Evolutionary conservation across 257 asterid genomes (phyloP).

Genomic region (Knoxia roxburghii): DNA sequence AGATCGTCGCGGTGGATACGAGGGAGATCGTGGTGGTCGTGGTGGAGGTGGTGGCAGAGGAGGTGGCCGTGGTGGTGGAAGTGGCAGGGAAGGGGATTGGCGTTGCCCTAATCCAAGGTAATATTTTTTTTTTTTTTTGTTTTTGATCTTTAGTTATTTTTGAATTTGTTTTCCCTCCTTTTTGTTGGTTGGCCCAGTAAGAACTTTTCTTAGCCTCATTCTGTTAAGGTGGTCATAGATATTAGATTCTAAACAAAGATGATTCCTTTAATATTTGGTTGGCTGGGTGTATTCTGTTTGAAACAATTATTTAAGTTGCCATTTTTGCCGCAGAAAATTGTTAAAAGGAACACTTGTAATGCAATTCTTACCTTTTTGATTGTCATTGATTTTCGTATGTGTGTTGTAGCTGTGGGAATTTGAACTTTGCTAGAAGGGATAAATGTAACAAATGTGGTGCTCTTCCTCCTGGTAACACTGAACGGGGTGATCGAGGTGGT

Average conservation of each 20-base stretch:
- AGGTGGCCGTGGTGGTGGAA: slow-evolving; percentile 70
- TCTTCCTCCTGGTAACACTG: slow-evolving; percentile 77
- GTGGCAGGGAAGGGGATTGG: slow-evolving; percentile 99
- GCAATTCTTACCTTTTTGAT: slow-evolving; percentile 21
- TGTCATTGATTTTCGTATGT: slow-evolving; percentile 39
- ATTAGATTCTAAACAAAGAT: too few relatives aligned
- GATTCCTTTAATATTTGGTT: too few relatives aligned
- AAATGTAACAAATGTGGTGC: slow-evolving; percentile 98
- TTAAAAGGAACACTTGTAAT: slow-evolving; percentile 8
- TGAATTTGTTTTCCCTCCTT: too few relatives aligned
- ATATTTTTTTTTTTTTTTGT: slow-evolving; percentile 5
- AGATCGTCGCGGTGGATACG: slow-evolving; percentile 54
- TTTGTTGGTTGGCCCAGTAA: not conserved
- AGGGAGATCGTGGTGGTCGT: slow-evolving; percentile 61
- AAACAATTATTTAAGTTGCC: too few relatives aligned
- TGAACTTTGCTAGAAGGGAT: slow-evolving; percentile 97
- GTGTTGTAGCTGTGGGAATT: slow-evolving; percentile 92
- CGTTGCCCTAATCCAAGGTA: slow-evolving; percentile 91
- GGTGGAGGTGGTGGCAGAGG: slow-evolving; percentile 47
- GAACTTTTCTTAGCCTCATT: not conserved
- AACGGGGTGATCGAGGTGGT: slow-evolving; percentile 58
- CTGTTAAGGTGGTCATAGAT: not conserved
- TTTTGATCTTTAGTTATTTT: slow-evolving; percentile 9
- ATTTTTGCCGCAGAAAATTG: not conserved
- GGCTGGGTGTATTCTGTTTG: not conserved